Conservation (phyloP, 1,284 basidiomycete species). For the Ceratorhiza oryzae-sativae region DNA sequence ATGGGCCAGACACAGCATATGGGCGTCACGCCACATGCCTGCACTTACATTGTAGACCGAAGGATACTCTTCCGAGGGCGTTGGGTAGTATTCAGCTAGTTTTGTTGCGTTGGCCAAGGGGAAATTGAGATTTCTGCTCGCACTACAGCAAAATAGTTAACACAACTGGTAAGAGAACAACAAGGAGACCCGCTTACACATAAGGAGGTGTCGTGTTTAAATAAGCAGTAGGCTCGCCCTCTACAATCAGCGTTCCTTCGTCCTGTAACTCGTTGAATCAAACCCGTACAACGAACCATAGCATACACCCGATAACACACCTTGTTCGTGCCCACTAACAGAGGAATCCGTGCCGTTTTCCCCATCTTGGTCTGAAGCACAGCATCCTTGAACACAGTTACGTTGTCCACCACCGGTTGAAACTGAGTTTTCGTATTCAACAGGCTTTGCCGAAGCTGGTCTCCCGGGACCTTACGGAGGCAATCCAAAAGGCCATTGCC, state of each 20-base stretch:
- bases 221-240: conserved; percentile 56
- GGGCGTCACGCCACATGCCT: conserved; percentile 57
- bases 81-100: conserved; percentile 47
- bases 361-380: conserved; percentile 44
- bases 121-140: conserved; percentile 58
- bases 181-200: conserved; percentile 45
- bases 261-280: conserved; percentile 47
- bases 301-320: conserved; percentile 41
- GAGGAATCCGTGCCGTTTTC: conserved; percentile 15
- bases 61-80: conserved; percentile 48
- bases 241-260: conserved; percentile 56
- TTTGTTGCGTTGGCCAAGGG: conserved; percentile 70
- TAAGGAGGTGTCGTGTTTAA: conserved; percentile 52
- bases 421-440: conserved; percentile 51
- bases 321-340: conserved; percentile 56
- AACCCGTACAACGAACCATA: background rate
- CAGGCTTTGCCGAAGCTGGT: background rate
- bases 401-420: conserved; percentile 57
- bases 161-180: background rate
- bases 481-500: conserved; percentile 53
- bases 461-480: conserved; percentile 45
- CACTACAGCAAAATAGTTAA: background rate
- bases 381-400: conserved; percentile 56
- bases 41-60: conserved; percentile 49
- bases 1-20: conserved; percentile 57